Base-by-base conservation (phyloP, 352 stramenopile genomes). In the Globisporangium megalacanthum region DNA sequence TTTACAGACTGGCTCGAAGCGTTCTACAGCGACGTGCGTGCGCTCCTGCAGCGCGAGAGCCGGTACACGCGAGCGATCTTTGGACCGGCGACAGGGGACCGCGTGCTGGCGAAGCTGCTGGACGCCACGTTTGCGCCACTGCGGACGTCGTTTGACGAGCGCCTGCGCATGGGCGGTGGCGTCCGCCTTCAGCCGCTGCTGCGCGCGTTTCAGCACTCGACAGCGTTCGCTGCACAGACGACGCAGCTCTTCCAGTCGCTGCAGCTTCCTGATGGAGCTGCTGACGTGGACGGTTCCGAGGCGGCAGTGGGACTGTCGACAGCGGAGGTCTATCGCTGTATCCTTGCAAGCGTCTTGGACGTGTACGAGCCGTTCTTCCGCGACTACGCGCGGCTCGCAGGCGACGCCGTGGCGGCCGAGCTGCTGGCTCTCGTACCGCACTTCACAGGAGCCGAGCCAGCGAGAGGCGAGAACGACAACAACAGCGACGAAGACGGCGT, bases 1-100 rank as follows among this genome's bases (percentile, higher is more conserved):
- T 31, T 41, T 6, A 5, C 3, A 1, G 0, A 14, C 6, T 89
- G 79, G 78, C 64, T 91, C 4, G 69, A 79, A 6, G 60, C 33
- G 0, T 91, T 91, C 19, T 91, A 88, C 56, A 54, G 13, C 13
- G 63, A 88, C 35, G 70, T 88, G 46, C 39, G 79, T 17, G 62
- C 58, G 5, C 79, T 88, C 75, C 54, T 92, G 25, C 69, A 83
- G 60, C 69, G 66, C 4, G 82, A 92, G 54, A 75, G 56, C 25
- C 57, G 64, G 13, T 65, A 76, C 45, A 62, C 65, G 5, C 59
- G 45, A 17, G 73, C 83, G 35, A 65, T 92, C 37, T 92, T 89
- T 58, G 72, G 71, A 1, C 6, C 48, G 0, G 57, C 70, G 8
- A 51, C 48, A n/a, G 51, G 69, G 10, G 19, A 61, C 10, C 22